These are phyloP conservation scores for Globisporangium recalcitrans DNA, from an alignment of 352 stramenopile genomes.

Conservation along the genomic window DNA sequence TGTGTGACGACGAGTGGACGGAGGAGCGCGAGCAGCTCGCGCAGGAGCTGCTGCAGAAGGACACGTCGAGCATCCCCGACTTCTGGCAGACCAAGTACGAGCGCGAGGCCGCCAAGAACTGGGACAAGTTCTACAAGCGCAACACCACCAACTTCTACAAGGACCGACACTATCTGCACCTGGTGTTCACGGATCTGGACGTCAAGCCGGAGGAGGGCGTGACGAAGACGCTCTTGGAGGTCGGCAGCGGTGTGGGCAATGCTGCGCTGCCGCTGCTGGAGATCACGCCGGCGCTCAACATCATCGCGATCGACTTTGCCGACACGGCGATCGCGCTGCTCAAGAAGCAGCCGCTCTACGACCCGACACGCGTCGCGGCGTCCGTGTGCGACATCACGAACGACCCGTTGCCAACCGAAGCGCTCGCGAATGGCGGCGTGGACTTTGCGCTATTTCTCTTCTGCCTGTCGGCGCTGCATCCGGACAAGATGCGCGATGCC, in stretches of 20 bases:
- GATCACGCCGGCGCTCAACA: conserved; percentile 76
- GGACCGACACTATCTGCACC: conserved; percentile 91
- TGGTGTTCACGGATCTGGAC: conserved; percentile 88
- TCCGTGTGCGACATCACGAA: conserved; percentile 86
- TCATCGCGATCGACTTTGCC: conserved; percentile 93
- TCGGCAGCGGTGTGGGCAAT: conserved; percentile 95
- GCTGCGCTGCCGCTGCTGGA: conserved; percentile 92
- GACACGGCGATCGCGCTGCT: conserved; percentile 88
- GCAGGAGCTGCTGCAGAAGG: conserved; percentile 55
- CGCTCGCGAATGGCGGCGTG: conserved; percentile 57
- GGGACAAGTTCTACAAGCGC: conserved; percentile 93
- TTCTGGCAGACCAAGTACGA: conserved; percentile 90
- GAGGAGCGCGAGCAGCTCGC: conserved; percentile 71
- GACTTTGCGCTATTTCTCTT: conserved; percentile 85
- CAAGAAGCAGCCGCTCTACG: conserved; percentile 85
- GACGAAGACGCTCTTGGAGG: conserved; percentile 84
- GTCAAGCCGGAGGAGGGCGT: conserved; percentile 36
- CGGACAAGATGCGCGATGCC: conserved; percentile 79
- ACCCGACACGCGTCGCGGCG: conserved; percentile 53
- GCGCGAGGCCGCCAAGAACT: conserved; percentile 79
- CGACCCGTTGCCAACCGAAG: conserved; percentile 50
- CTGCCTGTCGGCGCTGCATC: conserved; percentile 90
- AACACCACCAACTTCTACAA: conserved; percentile 95
- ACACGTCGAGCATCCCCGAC: conserved; percentile 69
- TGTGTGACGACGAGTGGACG: conserved; percentile 83